Base-by-base conservation (phyloP, 2,329 filamentous ascomycete genomes). In the Xylariaceae sp. region DNA sequence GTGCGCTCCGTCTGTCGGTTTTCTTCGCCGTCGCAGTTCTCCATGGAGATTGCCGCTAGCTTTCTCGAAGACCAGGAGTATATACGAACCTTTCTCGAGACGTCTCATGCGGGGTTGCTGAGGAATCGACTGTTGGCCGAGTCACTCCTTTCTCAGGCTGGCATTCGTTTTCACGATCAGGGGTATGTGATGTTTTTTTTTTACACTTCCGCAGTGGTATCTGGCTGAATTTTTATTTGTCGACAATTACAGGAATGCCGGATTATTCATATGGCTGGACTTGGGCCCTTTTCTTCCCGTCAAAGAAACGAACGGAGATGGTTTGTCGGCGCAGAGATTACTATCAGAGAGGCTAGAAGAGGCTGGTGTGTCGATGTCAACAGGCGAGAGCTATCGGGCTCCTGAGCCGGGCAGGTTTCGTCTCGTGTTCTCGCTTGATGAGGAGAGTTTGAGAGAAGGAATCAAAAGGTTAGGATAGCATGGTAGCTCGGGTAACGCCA, bases 181-280 rank as follows among this genome's bases (percentile, higher is more conserved):
- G 65, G 65, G 65, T 66, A 57, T 2, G 56, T 53, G 21, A 11
- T 5, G 19, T 12, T 16, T 28, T 23, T 33, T 5, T 33, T 34
- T 5, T 11, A 3, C 1, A 1, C 1, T 36, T 19, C 2, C 16
- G 17, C 6, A 17, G 7, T 36, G 12, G 5, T n/a, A 17, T 29
- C 2, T 19, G 21, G 44, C 19, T 41, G 41, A 16, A n/a, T n/a
- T n/a, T n/a, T n/a, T 40, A 9, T 37, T 17, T 26, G 8, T 3
- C 16, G 5, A 23, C 21, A 4, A n/a, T 11, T 12, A 46, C 12
- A 66, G 65, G 9, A 67, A 67, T 39, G 60, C 62, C 0, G 65
- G 60, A 3, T 46, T 67, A 19, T 67, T 66, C 16, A 54, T 67
- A 16, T 67, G 65, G 64, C 41, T 66, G 4, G 53, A 67, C 53